These are phyloP conservation scores for Pichia sp. DNA, from an alignment of 1,139 yeast species.

Conservation along the genomic window DNA sequence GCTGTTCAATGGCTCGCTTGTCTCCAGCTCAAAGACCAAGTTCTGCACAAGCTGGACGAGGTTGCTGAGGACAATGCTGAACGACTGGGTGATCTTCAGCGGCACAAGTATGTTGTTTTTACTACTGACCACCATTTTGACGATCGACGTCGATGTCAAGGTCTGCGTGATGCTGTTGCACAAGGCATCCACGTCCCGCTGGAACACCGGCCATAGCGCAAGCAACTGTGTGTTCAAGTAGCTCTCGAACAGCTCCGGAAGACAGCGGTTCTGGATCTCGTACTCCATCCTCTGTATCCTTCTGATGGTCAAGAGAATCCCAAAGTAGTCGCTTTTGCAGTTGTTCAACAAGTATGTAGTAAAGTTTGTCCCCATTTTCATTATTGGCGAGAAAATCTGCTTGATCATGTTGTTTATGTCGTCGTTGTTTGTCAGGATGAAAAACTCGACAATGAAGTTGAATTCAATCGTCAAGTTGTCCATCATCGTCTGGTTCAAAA, in stretches of 20 bases:
- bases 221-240: slow-evolving; percentile 66
- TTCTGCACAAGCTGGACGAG: slow-evolving; percentile 52
- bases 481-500: slow-evolving; percentile 65
- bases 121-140: slow-evolving; percentile 26
- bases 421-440: slow-evolving; percentile 42
- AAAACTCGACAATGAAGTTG: slow-evolving; percentile 67
- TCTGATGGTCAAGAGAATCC: slow-evolving; percentile 72
- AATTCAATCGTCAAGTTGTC: slow-evolving; percentile 81
- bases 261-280: slow-evolving; percentile 56
- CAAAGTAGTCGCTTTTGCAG: slow-evolving; percentile 60
- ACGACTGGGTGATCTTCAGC: slow-evolving; percentile 73
- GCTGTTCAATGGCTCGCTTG: slow-evolving; percentile 66
- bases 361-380: slow-evolving; percentile 50
- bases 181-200: slow-evolving; percentile 67
- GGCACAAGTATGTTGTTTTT: slow-evolving; percentile 40
- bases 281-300: slow-evolving; percentile 60
- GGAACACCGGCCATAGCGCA: slow-evolving; percentile 81
- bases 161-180: slow-evolving; percentile 60
- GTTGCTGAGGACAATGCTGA: slow-evolving; percentile 72
- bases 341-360: slow-evolving; percentile 41
- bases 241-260: slow-evolving; percentile 65
- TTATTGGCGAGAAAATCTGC: slow-evolving; percentile 46
- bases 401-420: slow-evolving; percentile 42
- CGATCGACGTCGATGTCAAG: slow-evolving; percentile 29
- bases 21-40: slow-evolving; percentile 29